These are phyloP conservation scores for Russula brevipes DNA, from an alignment of 768 basidiomycete genomes.

Conservation along the genomic window DNA sequence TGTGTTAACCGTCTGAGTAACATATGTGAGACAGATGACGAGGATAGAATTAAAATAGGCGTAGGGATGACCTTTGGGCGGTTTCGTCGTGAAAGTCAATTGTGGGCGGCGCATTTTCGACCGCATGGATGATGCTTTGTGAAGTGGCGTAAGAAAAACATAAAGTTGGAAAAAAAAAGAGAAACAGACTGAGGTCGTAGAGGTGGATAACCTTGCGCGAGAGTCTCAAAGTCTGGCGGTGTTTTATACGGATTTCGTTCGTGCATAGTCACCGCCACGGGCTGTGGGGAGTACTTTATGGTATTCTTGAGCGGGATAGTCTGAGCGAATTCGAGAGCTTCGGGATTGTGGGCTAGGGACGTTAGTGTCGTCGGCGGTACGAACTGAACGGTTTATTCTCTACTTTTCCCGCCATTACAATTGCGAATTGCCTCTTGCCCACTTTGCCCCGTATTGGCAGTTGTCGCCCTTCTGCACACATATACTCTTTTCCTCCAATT, in stretches of 20 bases:
- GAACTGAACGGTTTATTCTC: too few relatives aligned
- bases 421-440: too few relatives aligned
- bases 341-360: too few relatives aligned
- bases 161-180: background rate
- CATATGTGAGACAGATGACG: conserved; percentile 9
- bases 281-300: background rate
- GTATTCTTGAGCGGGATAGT: background rate
- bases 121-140: conserved; percentile 27
- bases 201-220: conserved; percentile 43
- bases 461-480: too few relatives aligned
- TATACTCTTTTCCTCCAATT: too few relatives aligned
- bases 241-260: conserved; percentile 44
- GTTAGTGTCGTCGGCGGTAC: too few relatives aligned
- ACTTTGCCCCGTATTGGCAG: too few relatives aligned
- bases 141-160: background rate
- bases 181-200: conserved; percentile 49
- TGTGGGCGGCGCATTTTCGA: conserved; percentile 30
- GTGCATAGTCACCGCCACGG: conserved; percentile 34
- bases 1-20: conserved; percentile 65
- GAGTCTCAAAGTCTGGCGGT: conserved; percentile 50
- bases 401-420: too few relatives aligned
- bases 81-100: conserved; percentile 75
- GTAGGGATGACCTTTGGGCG: conserved; percentile 53
- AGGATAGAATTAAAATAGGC: background rate
- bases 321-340: too few relatives aligned